A percentile compares a stretch with the other conserved stretches of the same genome.
Conservation (phyloP, 345 rosid species). For the Odontarrhena argentea region DNA sequence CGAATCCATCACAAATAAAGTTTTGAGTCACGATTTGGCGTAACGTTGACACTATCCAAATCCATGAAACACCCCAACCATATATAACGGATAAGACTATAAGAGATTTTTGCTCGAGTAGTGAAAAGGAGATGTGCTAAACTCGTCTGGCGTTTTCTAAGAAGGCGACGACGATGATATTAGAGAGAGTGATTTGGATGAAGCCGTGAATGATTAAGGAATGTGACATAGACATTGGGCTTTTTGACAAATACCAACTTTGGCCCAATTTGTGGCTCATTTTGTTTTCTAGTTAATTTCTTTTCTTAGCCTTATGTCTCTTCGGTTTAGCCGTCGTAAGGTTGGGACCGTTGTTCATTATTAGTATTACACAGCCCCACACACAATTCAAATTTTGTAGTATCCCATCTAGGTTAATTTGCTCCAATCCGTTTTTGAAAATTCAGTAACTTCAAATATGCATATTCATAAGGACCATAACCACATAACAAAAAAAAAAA, state of each 20-base stretch:
- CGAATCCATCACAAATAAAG: constrained; percentile 2
- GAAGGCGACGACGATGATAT: constrained; percentile 16
- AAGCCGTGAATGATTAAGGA: constrained; percentile 10
- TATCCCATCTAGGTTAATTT: not conserved
- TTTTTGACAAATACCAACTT: constrained; percentile 32
- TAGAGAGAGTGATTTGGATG: constrained; percentile 22
- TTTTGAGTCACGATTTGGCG: not conserved
- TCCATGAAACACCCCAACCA: constrained; percentile 27
- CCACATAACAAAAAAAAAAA: too few relatives aligned
- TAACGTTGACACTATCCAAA: constrained; percentile 32
- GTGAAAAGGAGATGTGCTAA: constrained; percentile 23
- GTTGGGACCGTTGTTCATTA: constrained; percentile 21
- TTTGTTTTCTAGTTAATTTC: constrained; percentile 23
- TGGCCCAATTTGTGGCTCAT: constrained; percentile 33
- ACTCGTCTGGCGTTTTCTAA: constrained; percentile 32
- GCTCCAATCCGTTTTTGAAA: not conserved
- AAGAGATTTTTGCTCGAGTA: constrained; percentile 22
- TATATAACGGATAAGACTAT: constrained; percentile 37
- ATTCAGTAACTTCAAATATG: not conserved
- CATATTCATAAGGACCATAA: not conserved
- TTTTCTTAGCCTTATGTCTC: constrained; percentile 15
- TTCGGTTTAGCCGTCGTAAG: constrained; percentile 24
- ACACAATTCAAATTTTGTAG: not conserved
- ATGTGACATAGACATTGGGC: constrained; percentile 36
- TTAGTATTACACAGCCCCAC: constrained; percentile 9